Evolutionary conservation across 306 rosid species (phyloP), one percentile per base, ranked within the genome.

Genomic region (Fagus crenata): DNA sequence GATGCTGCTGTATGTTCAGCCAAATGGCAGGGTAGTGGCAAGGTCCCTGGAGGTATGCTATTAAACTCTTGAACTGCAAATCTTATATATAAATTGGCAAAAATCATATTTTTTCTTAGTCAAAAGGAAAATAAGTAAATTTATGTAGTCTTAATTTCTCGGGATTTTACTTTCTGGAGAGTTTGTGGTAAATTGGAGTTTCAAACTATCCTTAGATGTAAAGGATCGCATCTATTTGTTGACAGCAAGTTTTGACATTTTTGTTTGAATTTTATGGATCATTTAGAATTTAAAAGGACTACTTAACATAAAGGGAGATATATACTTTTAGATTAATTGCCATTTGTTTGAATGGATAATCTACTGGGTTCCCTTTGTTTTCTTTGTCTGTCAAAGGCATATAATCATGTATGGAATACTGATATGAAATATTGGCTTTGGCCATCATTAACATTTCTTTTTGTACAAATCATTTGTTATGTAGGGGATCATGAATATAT

Each of bases 401-500:
- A 33, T 39, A 28, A 6, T 56, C 64, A 60, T 36, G 28, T 36
- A 1, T 33, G 12, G 71, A 36, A 28, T 39, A n/a, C 49, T n/a
- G 46, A 7, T 60, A 40, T 7, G 5, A 39, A 67, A 37, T 43
- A 7, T n/a, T 59, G 22, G 65, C 12, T 22, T 58, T 28, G 37
- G 28, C 65, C 39, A 28, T 59, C 35, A 71, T 39, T 79, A 73
- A 84, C 79, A 69, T 79, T 72, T 49, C 39, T 53, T 33, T 11
- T 72, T 77, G 18, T 31, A 7, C 33, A 6, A 37, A 39, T 67
- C 68, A 72, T 35, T 80, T 80, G 72, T 55, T 72, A 46, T 33
- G 7, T 89, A 95, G 99, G 99, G 64, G 99, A 95, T 80, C 90
- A 95, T 75, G 97, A 95, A 84, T 95, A 95, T 69, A 86, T 95